Conservation (phyloP, 2,329 filamentous ascomycete genomes). For the Epicoccum sorghinum region DNA sequence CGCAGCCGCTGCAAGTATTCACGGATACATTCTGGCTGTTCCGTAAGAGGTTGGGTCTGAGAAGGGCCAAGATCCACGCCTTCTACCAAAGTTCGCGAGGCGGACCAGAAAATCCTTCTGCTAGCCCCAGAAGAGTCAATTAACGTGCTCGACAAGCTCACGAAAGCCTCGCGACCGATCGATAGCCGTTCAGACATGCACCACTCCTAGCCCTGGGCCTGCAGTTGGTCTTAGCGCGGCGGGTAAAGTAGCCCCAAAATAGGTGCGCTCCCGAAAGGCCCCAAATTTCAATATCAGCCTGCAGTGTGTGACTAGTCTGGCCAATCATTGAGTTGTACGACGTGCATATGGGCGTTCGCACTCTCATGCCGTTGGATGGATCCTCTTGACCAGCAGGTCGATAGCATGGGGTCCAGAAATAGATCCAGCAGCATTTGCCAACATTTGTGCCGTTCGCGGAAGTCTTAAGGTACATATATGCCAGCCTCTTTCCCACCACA, state of each 20-base stretch:
- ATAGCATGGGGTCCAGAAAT: conserved; percentile 52
- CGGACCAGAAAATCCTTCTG: conserved; percentile 21
- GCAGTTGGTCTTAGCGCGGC: conserved; percentile 35
- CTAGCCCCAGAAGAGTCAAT: conserved; percentile 36
- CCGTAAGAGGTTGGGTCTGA: conserved; percentile 36
- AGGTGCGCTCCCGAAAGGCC: conserved; percentile 43
- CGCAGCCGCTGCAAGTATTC: conserved; percentile 48
- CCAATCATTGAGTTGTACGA: conserved; percentile 38
- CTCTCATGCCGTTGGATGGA: conserved; percentile 34
- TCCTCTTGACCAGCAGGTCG: conserved; percentile 32
- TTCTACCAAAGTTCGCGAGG: conserved; percentile 26
- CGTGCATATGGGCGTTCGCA: conserved; percentile 33
- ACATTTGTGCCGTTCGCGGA: conserved; percentile 45
- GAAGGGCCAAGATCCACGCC: conserved; percentile 28
- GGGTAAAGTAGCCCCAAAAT: conserved; percentile 50
- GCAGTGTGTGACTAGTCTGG: conserved; percentile 29
- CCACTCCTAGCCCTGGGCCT: conserved; percentile 25
- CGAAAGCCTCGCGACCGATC: conserved; percentile 38
- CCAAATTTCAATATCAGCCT: conserved; percentile 42
- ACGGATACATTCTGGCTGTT: conserved; percentile 23
- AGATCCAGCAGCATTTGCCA: conserved; percentile 52
- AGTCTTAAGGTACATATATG: conserved; percentile 56
- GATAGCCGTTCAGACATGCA: conserved; percentile 33
- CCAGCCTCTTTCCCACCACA: conserved; percentile 36
- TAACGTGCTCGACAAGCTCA: conserved; percentile 41